These are phyloP conservation scores for Bipolaris zeicola DNA, from an alignment of 2,329 filamentous ascomycete genomes.

Conservation along the genomic window DNA sequence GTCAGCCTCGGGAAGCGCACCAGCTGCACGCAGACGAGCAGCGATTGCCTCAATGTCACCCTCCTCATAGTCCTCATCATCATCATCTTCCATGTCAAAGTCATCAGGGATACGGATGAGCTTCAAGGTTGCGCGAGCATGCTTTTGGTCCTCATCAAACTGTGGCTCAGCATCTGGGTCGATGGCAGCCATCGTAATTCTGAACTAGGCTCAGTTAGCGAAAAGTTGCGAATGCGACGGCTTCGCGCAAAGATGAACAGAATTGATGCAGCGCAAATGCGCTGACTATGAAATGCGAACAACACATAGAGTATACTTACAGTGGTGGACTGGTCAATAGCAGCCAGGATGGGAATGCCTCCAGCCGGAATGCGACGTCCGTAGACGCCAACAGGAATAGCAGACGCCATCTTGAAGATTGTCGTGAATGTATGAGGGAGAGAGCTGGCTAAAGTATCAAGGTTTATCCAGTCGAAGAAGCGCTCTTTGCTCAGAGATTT, in stretches of 20 bases:
- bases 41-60: conserved; percentile 51
- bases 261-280: not conserved
- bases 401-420: conserved; percentile 41
- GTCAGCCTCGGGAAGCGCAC: conserved; percentile 44
- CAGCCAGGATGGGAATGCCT: conserved; percentile 79
- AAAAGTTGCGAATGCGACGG: conserved; percentile 9
- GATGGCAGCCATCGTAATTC: conserved; percentile 97
- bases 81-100: conserved; percentile 58
- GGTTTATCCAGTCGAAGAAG: not conserved
- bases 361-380: conserved; percentile 89
- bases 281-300: not conserved
- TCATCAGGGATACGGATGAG: conserved; percentile 75
- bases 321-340: conserved; percentile 76
- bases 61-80: conserved; percentile 55
- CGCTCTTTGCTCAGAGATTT: conserved; percentile 16
- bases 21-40: conserved; percentile 42
- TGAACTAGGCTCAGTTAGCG: conserved; percentile 67
- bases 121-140: conserved; percentile 85
- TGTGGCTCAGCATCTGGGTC: conserved; percentile 76
- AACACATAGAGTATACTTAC: conserved; percentile 61
- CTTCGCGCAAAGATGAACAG: not conserved
- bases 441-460: conserved; percentile 5
- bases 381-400: conserved; percentile 76
- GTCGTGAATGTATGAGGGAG: conserved; percentile 8
- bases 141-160: conserved; percentile 48